Conservation (phyloP, 2,329 filamentous ascomycete species). For the Fusarium sterilihyphosum region DNA sequence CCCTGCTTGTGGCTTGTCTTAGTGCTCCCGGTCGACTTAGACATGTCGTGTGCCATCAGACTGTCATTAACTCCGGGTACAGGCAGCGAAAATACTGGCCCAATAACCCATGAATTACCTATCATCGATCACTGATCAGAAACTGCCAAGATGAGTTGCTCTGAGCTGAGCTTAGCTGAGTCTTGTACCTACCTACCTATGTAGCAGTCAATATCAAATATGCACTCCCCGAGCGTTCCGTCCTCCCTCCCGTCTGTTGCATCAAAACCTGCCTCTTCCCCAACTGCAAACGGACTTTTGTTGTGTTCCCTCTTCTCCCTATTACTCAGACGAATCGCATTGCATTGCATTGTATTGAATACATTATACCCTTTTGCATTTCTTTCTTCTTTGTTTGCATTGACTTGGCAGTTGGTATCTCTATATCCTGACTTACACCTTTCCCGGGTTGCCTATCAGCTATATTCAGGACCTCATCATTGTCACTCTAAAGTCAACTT, state of each 20-base stretch:
- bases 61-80: constrained; percentile 16
- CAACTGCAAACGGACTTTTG: background rate
- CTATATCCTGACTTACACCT: background rate
- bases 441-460: background rate
- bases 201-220: constrained; percentile 7
- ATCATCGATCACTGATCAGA: background rate
- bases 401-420: background rate
- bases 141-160: background rate
- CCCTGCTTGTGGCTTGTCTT: constrained; percentile 22
- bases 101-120: background rate
- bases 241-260: background rate
- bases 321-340: background rate
- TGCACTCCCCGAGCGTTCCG: constrained; percentile 19
- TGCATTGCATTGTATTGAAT: background rate
- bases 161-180: background rate
- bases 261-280: constrained; percentile 23
- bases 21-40: constrained; percentile 16
- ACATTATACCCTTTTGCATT: background rate
- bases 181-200: background rate
- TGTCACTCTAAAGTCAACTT: background rate
- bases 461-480: background rate
- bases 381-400: background rate
- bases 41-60: constrained; percentile 27
- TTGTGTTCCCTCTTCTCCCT: background rate
- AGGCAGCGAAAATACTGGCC: background rate